These are phyloP conservation scores for Flammula alnicola DNA, from an alignment of 1,284 basidiomycete species.

Conservation along the genomic window DNA sequence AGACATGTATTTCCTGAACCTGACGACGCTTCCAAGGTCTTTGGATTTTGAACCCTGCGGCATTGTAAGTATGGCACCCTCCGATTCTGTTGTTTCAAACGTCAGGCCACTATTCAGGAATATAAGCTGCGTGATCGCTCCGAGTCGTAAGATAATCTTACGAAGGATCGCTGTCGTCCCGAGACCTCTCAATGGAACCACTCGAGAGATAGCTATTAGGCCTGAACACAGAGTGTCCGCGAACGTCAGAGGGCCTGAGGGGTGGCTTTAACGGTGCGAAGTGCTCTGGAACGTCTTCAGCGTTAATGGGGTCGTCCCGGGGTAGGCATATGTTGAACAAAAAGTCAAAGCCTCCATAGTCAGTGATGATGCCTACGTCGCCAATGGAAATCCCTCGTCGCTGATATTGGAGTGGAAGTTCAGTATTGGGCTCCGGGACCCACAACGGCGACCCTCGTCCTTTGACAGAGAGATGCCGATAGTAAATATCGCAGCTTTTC, in stretches of 20 bases:
- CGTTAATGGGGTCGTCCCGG: conserved; percentile 21
- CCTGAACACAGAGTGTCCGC: conserved; percentile 4
- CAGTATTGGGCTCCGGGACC: conserved; percentile 12
- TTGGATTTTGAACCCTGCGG: conserved; percentile 10
- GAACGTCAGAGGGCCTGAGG: neutral
- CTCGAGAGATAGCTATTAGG: conserved; percentile 13
- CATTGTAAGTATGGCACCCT: conserved; percentile 16
- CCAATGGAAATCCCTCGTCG: conserved; percentile 26
- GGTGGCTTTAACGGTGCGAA: conserved; percentile 13
- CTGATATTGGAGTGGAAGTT: conserved; percentile 16
- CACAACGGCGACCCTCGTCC: conserved; percentile 14
- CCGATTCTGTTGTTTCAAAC: conserved; percentile 10
- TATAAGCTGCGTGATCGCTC: neutral
- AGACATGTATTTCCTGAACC: conserved; percentile 16
- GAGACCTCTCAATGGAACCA: conserved; percentile 4
- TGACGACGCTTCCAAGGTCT: conserved; percentile 3
- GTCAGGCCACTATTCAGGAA: conserved; percentile 3
- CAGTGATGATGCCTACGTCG: conserved; percentile 32
- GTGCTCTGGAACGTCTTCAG: conserved; percentile 13
- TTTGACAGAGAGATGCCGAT: conserved; percentile 10
- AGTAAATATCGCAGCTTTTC: too few species aligned
- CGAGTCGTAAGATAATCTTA: neutral
- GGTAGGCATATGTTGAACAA: conserved; percentile 32
- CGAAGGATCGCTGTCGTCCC: neutral
- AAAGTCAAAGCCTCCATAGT: conserved; percentile 30